These are phyloP conservation scores for Fraxinus paxiana DNA, from an alignment of 305 asterid genomes.

Conservation along the genomic window DNA sequence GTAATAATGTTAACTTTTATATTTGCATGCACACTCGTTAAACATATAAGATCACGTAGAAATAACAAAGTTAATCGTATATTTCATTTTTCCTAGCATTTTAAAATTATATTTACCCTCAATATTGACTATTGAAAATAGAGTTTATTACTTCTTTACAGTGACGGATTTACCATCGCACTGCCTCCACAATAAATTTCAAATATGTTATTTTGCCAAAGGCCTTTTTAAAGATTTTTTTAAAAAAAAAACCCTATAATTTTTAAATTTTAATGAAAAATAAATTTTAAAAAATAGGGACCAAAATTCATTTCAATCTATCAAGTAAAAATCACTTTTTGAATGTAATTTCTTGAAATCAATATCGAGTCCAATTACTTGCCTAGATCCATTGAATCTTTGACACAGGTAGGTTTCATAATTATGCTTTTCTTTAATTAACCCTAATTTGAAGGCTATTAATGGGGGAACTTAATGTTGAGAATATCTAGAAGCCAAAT, in stretches of 20 bases:
- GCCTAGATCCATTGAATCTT: not conserved
- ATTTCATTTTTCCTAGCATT: not conserved
- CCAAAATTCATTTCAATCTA: not conserved
- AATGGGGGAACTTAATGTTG: not conserved
- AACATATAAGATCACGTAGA: not conserved
- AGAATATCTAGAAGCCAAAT: not conserved
- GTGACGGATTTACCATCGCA: too few species aligned
- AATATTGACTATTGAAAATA: not conserved
- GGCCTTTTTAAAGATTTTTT: too few species aligned
- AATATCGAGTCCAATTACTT: not conserved
- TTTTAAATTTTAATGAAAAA: too few species aligned
- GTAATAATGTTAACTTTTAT: not conserved
- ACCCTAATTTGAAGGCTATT: not conserved
- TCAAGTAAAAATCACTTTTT: not conserved
- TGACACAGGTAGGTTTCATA: not conserved
- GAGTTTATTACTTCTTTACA: not conserved
- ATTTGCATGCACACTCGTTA: not conserved
- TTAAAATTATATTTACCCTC: not conserved
- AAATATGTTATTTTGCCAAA: too few species aligned
- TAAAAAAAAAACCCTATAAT: too few species aligned
- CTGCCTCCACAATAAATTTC: too few species aligned
- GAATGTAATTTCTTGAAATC: not conserved
- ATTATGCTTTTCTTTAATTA: not conserved
- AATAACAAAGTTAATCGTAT: too few species aligned
- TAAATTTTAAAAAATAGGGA: too few species aligned